These are phyloP conservation scores for Scytalidium sp. DNA, from an alignment of 2,329 filamentous ascomycete genomes.

Conservation along the genomic window DNA sequence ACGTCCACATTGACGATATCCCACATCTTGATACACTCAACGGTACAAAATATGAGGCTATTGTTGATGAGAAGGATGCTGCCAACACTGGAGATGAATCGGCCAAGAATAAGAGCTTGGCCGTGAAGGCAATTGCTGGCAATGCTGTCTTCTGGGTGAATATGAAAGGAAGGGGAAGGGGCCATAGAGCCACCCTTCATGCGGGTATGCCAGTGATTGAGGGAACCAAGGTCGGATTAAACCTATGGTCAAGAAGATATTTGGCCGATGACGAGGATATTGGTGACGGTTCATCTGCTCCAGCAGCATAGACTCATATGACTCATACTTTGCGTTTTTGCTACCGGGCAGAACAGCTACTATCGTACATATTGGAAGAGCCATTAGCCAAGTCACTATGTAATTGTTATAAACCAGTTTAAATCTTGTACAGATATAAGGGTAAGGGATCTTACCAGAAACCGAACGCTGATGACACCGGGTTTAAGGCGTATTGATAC, in stretches of 20 bases:
- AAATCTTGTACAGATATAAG: too few relatives aligned
- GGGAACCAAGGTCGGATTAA: constrained; percentile 43
- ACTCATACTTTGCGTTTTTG: too few relatives aligned
- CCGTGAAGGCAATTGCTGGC: constrained; percentile 49
- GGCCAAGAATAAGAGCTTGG: constrained; percentile 36
- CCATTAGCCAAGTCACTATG: too few relatives aligned
- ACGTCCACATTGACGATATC: neutral
- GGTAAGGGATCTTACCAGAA: too few relatives aligned
- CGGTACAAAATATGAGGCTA: constrained; percentile 20
- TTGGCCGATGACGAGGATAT: neutral
- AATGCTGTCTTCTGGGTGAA: constrained; percentile 46
- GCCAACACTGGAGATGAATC: constrained; percentile 48
- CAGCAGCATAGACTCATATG: too few relatives aligned
- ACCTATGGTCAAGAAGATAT: constrained; percentile 35
- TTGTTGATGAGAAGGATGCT: constrained; percentile 41
- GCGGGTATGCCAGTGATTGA: constrained; percentile 38
- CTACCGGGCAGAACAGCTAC: too few relatives aligned
- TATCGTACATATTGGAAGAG: too few relatives aligned
- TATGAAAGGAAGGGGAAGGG: constrained; percentile 38
- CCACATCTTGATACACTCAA: neutral
- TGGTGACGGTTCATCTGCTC: neutral
- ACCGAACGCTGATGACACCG: too few relatives aligned
- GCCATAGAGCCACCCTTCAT: constrained; percentile 37
- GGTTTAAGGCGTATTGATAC: too few relatives aligned
- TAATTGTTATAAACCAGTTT: too few relatives aligned